Evolutionary conservation across 768 basidiomycete genomes (phyloP), one percentile per base, ranked within the genome.

Genomic region (Tylopilus subfusipes): DNA sequence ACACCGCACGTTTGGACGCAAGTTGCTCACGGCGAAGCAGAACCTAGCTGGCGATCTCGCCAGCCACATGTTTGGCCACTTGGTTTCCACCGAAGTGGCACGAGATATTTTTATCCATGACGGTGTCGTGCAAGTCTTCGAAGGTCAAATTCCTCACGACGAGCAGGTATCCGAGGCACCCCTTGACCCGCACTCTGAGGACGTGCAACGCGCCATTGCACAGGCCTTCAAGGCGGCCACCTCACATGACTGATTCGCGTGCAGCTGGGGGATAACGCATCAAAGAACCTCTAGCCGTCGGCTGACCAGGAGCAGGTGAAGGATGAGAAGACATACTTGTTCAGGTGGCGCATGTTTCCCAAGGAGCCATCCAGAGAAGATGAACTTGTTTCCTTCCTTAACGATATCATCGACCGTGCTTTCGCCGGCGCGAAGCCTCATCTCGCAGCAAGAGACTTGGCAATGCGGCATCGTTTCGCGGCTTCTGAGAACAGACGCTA

Each of bases 11-110:
- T 31, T 30, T 16, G 39, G 49, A 40, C 27, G 49, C 18, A 19
- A 7, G 6, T 13, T 21, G 27, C 29, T 42, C 25, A 14, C 1
- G 14, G 4, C 12, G 14, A 30, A 42, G 19, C 19, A 22, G 18
- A 19, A 30, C 27, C 5, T 50, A 18, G 49, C 49, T 19, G 49
- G 49, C 9, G 52, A 46, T 46, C 42, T 52, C n/a, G 59, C 59
- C 3, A 52, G 54, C 34, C 62, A 55, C 3, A 27, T 52, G 6
- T 51, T 56, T 30, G 55, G 55, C 25, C 50, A 42, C 38, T 22
- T 48, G 10, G 55, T 52, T 5, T 36, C 55, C 1, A 43, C 50
- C 4, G 50, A 42, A 25, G 13, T 52, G 19, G 46, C 55, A 7
- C 34, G 21, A 42, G 40, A 56, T 8, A 19, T 56, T 16, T 48